A percentile compares a stretch with the other conserved stretches of the same genome.
These are phyloP conservation scores for Pythium phragmiticola DNA, from an alignment of 352 stramenopile species.

Conservation along the genomic window DNA sequence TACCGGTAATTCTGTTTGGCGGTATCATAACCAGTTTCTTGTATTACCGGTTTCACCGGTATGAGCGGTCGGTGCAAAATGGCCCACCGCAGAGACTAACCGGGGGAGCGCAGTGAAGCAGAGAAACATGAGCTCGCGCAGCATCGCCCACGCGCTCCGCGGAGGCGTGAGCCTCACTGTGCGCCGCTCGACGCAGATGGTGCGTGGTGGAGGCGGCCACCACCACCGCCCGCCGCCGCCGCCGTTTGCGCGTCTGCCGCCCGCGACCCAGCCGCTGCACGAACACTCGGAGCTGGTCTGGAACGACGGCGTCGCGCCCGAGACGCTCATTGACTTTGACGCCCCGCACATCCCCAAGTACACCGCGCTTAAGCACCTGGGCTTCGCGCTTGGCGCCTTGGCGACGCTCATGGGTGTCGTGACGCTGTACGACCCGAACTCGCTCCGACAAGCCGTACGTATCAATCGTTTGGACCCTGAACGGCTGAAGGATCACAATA, in stretches of 20 bases:
- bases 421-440: constrained; percentile 81
- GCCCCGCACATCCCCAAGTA: constrained; percentile 83
- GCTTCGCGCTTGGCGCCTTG: constrained; percentile 52
- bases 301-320: constrained; percentile 83
- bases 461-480: neutral
- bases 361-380: constrained; percentile 64
- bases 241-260: constrained; percentile 75
- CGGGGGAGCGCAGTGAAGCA: constrained; percentile 10
- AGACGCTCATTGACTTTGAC: constrained; percentile 89
- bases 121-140: constrained; percentile 57
- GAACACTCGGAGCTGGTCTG: constrained; percentile 84
- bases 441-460: constrained; percentile 76
- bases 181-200: constrained; percentile 51
- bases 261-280: constrained; percentile 60
- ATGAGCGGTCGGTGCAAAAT: constrained; percentile 19
- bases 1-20: neutral
- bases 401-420: constrained; percentile 76
- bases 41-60: constrained; percentile 11
- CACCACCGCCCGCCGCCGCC: constrained; percentile 69
- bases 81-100: constrained; percentile 22
- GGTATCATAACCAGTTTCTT: neutral
- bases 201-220: constrained; percentile 43
- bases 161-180: constrained; percentile 52
- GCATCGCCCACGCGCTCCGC: constrained; percentile 58
- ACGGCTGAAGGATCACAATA: neutral